These are phyloP conservation scores for Cercospora citrullina DNA, from an alignment of 2,329 filamentous ascomycete genomes.

Conservation along the genomic window DNA sequence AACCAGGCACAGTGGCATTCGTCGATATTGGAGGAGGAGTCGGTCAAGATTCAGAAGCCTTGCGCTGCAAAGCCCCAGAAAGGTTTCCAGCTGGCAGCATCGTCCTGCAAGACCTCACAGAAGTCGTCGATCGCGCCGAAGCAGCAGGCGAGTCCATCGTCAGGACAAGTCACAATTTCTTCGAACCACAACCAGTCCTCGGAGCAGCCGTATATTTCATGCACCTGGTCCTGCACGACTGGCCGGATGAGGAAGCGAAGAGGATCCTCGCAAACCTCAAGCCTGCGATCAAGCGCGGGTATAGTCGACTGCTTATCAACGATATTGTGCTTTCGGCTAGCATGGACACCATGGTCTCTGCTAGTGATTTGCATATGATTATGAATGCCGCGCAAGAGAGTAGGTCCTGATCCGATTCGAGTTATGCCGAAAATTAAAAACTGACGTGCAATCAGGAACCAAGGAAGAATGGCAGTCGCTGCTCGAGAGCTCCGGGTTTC, in stretches of 20 bases:
- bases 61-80: conserved; percentile 6
- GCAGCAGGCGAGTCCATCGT: conserved; percentile 8
- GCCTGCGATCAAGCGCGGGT: conserved; percentile 22
- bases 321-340: conserved; percentile 22
- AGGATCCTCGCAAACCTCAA: conserved; percentile 25
- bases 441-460: background rate
- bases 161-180: conserved; percentile 9
- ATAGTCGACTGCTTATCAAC: conserved; percentile 30
- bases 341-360: conserved; percentile 13
- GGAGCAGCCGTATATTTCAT: conserved; percentile 14
- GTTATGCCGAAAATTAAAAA: background rate
- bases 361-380: conserved; percentile 14
- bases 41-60: conserved; percentile 10
- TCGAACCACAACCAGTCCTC: conserved; percentile 9
- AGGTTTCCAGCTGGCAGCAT: conserved; percentile 7
- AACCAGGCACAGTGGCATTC: conserved; percentile 1
- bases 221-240: conserved; percentile 25
- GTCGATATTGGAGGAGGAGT: conserved; percentile 15
- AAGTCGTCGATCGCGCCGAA: conserved; percentile 12
- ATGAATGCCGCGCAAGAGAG: conserved; percentile 14
- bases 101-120: conserved; percentile 10
- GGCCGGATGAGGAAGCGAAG: conserved; percentile 24
- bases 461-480: conserved; percentile 11
- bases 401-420: background rate
- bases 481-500: conserved; percentile 4